These are phyloP conservation scores for Phytophthora constricta DNA, from an alignment of 352 stramenopile species.

Conservation along the genomic window DNA sequence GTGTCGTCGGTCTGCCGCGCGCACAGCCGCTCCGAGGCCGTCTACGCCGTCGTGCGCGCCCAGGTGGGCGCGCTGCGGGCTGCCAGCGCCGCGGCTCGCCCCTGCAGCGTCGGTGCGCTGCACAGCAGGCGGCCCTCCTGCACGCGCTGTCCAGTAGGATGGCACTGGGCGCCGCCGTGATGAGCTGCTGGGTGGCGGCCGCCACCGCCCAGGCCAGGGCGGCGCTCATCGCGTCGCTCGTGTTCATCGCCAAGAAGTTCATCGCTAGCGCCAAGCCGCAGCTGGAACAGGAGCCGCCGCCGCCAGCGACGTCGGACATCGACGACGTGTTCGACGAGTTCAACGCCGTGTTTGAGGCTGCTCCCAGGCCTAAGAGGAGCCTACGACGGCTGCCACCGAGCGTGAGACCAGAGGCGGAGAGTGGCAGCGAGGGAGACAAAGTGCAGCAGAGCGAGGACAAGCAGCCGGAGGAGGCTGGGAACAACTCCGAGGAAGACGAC, in stretches of 20 bases:
- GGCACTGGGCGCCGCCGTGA: slow-evolving; percentile 28
- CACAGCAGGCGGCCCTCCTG: slow-evolving; percentile 38
- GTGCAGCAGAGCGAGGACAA: slow-evolving; percentile 2
- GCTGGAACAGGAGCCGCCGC: slow-evolving; percentile 9
- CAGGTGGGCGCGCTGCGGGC: slow-evolving; percentile 24
- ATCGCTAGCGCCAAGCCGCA: slow-evolving; percentile 20
- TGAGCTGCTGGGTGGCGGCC: slow-evolving; percentile 30
- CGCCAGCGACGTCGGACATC: slow-evolving; percentile 7
- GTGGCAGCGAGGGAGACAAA: background rate
- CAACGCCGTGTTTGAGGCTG: slow-evolving; percentile 39
- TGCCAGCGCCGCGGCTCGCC: slow-evolving; percentile 22
- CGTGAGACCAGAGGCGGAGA: slow-evolving; percentile 19
- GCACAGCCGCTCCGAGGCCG: slow-evolving; percentile 35
- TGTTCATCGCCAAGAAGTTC: slow-evolving; percentile 45
- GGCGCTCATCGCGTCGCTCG: slow-evolving; percentile 34
- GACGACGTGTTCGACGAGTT: slow-evolving; percentile 47
- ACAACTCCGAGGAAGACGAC: slow-evolving; percentile 32
- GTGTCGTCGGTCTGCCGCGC: slow-evolving; percentile 37
- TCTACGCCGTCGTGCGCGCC: slow-evolving; percentile 33
- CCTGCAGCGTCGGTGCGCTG: slow-evolving; percentile 33
- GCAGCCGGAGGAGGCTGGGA: slow-evolving; percentile 17
- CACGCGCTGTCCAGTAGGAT: slow-evolving; percentile 30
- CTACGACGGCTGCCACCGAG: slow-evolving; percentile 27
- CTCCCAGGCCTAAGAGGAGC: slow-evolving; percentile 13
- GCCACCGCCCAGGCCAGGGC: slow-evolving; percentile 27